Evolutionary conservation across 176 grass and related monocot genomes (phyloP).

Genomic region (Carex littledalei): DNA sequence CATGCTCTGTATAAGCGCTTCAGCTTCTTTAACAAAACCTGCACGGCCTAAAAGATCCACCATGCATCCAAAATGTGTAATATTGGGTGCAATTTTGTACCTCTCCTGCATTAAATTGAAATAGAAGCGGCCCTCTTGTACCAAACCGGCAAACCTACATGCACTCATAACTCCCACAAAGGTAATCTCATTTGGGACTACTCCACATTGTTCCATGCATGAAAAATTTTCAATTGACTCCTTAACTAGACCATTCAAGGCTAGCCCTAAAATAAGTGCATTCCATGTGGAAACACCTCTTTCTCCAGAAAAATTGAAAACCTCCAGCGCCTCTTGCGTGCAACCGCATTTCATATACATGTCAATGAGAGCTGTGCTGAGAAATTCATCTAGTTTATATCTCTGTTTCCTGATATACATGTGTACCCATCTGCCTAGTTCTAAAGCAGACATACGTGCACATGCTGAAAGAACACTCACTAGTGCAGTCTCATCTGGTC

Average conservation of each 20-base stretch:
- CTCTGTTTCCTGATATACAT: conserved; percentile 52
- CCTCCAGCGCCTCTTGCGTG: conserved; percentile 51
- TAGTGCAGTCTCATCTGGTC: conserved; percentile 56
- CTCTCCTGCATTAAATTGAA: conserved; percentile 67
- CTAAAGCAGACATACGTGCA: conserved; percentile 52
- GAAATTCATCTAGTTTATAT: conserved; percentile 39
- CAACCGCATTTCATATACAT: conserved; percentile 97
- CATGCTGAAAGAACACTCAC: conserved; percentile 74
- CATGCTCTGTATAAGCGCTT: conserved; percentile 69
- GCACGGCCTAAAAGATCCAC: conserved; percentile 88
- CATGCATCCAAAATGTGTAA: conserved; percentile 85
- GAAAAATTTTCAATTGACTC: conserved; percentile 68
- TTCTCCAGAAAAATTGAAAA: conserved; percentile 52
- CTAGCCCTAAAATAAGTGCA: conserved; percentile 64
- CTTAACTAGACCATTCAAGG: conserved; percentile 60
- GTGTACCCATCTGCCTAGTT: conserved; percentile 70
- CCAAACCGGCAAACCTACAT: conserved; percentile 68
- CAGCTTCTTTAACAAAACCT: conserved; percentile 74
- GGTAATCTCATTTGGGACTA: conserved; percentile 72
- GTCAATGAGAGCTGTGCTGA: conserved; percentile 74
- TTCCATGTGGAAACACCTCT: conserved; percentile 76
- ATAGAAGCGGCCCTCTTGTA: conserved; percentile 60
- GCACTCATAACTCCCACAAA: conserved; percentile 81
- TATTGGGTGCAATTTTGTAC: conserved; percentile 68
- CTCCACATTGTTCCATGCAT: conserved; percentile 51